Conservation (phyloP, 768 basidiomycete genomes). For the Candolleomyces aberdarensis region DNA sequence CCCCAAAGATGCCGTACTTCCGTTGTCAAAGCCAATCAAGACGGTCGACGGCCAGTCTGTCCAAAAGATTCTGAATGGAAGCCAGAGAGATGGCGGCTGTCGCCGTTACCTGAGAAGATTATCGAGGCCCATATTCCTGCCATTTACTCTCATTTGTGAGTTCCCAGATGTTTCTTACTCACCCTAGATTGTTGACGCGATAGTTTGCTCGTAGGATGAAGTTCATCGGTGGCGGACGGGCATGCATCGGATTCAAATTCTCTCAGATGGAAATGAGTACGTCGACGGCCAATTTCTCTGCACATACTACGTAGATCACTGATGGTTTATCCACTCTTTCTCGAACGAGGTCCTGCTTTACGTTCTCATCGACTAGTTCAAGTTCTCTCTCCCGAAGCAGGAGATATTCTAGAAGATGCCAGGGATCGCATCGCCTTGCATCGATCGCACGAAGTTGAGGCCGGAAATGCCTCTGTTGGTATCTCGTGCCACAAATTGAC, state of each 20-base stretch:
- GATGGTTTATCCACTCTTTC: neutral
- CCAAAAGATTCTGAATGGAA: conserved; percentile 35
- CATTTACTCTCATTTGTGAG: conserved; percentile 10
- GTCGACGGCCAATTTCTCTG: neutral
- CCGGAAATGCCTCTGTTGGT: neutral
- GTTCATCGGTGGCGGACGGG: neutral
- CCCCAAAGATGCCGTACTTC: conserved; percentile 35
- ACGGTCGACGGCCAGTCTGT: conserved; percentile 34
- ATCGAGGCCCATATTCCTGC: conserved; percentile 9
- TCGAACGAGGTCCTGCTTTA: neutral
- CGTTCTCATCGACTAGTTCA: neutral
- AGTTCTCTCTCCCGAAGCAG: neutral
- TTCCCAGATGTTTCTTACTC: neutral
- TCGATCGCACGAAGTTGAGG: neutral
- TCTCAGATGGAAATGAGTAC: neutral
- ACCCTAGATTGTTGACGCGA: neutral
- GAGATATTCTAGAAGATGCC: neutral
- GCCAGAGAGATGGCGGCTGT: conserved; percentile 41
- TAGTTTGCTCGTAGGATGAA: neutral
- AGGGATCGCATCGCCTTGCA: neutral
- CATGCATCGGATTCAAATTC: neutral
- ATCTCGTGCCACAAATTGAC: neutral
- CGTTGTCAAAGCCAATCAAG: conserved; percentile 35
- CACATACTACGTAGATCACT: no score
- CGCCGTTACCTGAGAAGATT: conserved; percentile 26